Percentiles rank a stretch among this genome's conserved stretches.
phyloP scores from a whole-genome alignment of 78 protist genomes.

The Dictyostelium brefeldianum region DNA sequence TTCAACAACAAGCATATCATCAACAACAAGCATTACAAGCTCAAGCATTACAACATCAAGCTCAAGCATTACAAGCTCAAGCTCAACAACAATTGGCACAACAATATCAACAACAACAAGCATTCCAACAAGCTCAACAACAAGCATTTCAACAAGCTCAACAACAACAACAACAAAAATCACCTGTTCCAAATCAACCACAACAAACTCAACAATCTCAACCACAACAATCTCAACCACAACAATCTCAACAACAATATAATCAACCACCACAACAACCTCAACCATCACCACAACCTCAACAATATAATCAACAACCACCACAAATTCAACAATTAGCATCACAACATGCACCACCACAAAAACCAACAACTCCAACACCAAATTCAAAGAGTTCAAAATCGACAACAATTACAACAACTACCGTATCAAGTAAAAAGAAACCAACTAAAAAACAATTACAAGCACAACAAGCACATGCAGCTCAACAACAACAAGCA shows the following conservation, averaged over 20 bases:
- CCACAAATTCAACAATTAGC: background rate
- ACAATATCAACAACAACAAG: background rate
- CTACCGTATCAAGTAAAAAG: conserved; percentile 27
- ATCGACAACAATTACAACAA: conserved; percentile 7
- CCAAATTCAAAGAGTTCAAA: background rate
- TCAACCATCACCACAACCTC: background rate
- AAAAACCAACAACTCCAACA: background rate
- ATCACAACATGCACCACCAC: background rate
- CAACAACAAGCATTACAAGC: background rate
- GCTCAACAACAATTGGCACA: background rate
- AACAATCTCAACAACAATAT: background rate
- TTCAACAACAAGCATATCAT: background rate
- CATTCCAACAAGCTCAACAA: background rate
- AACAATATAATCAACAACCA: background rate
- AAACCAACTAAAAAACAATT: background rate
- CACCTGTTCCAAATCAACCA: background rate
- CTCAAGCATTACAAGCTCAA: background rate
- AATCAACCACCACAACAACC: background rate
- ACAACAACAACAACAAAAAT: background rate
- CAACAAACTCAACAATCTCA: conserved; percentile 3
- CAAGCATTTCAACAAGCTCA: background rate
- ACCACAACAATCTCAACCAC: conserved; percentile 1
- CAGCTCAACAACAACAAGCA: background rate
- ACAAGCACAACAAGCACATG: background rate
- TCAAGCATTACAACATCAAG: background rate